Conservation (phyloP, 768 basidiomycete genomes). For the Agaricus subrufescens region DNA sequence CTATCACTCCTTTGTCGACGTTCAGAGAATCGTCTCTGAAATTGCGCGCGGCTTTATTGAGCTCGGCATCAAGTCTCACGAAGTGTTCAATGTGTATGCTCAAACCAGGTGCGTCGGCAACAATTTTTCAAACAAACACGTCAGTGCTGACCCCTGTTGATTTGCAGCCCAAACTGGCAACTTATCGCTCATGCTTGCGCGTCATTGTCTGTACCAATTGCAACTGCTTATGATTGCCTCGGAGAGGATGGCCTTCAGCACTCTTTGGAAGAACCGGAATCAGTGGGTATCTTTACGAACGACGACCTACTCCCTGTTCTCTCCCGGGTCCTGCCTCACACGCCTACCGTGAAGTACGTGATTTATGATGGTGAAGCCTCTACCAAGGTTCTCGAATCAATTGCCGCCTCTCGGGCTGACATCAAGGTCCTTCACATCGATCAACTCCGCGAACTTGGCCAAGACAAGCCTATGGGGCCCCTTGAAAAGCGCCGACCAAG, state of each 20-base stretch:
- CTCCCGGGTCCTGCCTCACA: slow-evolving; percentile 62
- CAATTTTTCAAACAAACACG: neutral
- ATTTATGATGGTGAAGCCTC: slow-evolving; percentile 79
- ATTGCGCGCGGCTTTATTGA: slow-evolving; percentile 70
- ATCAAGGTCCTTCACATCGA: slow-evolving; percentile 63
- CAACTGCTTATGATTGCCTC: slow-evolving; percentile 95
- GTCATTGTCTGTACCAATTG: slow-evolving; percentile 74
- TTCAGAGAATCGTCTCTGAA: slow-evolving; percentile 59
- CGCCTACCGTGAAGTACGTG: slow-evolving; percentile 72
- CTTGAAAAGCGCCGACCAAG: slow-evolving; percentile 44
- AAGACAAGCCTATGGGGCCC: slow-evolving; percentile 44
- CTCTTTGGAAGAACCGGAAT: slow-evolving; percentile 81
- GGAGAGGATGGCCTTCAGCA: slow-evolving; percentile 86
- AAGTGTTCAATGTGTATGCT: slow-evolving; percentile 89
- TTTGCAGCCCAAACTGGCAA: slow-evolving; percentile 63
- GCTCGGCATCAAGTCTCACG: slow-evolving; percentile 59
- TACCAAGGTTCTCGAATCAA: slow-evolving; percentile 48
- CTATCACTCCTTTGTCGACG: slow-evolving; percentile 70
- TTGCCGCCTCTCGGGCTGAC: slow-evolving; percentile 50
- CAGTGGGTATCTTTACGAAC: slow-evolving; percentile 86
- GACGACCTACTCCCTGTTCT: slow-evolving; percentile 83
- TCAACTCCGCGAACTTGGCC: slow-evolving; percentile 68
- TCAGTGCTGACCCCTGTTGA: neutral
- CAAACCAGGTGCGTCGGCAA: slow-evolving; percentile 60
- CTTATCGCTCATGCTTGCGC: slow-evolving; percentile 79